phyloP scores from a whole-genome alignment of 257 asterid species.

The Coffea canephora region DNA sequence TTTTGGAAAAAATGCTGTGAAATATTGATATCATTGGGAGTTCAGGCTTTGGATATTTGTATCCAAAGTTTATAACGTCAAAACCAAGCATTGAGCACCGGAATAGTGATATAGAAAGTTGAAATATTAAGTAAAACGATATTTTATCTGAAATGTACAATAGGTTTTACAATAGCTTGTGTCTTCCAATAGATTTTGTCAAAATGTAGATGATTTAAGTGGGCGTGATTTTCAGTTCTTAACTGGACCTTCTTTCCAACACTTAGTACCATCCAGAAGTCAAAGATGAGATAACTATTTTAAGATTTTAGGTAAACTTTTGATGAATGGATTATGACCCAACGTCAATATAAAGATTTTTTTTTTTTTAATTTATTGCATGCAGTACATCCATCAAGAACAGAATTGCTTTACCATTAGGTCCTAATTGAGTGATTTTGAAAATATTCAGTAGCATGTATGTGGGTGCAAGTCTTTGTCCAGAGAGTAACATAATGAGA shows the following conservation, averaged over 20 bases:
- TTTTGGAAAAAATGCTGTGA: neutral
- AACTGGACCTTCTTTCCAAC: neutral
- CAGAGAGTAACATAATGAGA: neutral
- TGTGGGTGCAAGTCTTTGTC: neutral
- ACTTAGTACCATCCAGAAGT: neutral
- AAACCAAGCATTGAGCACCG: neutral
- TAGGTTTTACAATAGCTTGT: too few relatives aligned
- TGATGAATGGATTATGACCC: neutral
- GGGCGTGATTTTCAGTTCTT: neutral
- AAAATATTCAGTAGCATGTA: neutral
- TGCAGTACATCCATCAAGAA: too few relatives aligned
- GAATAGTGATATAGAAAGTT: neutral
- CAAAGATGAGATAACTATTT: neutral
- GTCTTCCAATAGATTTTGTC: neutral
- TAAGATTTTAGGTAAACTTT: neutral
- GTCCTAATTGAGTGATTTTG: neutral
- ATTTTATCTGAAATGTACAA: too few relatives aligned
- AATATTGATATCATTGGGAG: neutral
- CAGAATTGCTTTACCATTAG: neutral
- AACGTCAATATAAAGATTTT: too few relatives aligned
- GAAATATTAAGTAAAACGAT: neutral
- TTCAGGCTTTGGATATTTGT: neutral
- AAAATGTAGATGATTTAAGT: neutral
- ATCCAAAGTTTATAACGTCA: too few relatives aligned
- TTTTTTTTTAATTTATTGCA: too few relatives aligned